Evolutionary conservation across 164 flowering plant species (phyloP).

Genomic region (Houttuynia cordata): DNA sequence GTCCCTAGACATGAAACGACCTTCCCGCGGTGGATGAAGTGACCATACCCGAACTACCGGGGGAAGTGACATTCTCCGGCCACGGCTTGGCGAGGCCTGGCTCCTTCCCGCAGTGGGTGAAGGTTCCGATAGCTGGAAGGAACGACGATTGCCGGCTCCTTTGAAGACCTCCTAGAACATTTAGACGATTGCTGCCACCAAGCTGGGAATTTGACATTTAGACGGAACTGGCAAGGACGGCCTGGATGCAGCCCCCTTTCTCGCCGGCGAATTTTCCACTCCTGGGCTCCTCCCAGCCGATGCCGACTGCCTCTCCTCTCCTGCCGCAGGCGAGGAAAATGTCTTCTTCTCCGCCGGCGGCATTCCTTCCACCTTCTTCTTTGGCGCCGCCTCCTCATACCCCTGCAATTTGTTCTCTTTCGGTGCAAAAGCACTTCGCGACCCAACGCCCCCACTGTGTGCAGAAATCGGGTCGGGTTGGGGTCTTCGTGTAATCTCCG

Average conservation of each 20-base stretch:
- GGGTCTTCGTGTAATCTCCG: no score
- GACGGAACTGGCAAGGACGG: slow-evolving; percentile 85
- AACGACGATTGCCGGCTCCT: slow-evolving; percentile 76
- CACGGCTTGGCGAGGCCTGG: slow-evolving; percentile 34
- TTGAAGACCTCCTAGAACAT: slow-evolving; percentile 27
- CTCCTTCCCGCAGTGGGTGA: slow-evolving; percentile 13
- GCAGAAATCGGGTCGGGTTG: no score
- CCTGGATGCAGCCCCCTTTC: slow-evolving; percentile 25
- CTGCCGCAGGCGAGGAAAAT: slow-evolving; percentile 40
- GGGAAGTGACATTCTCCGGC: slow-evolving; percentile 48
- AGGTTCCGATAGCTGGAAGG: slow-evolving; percentile 88
- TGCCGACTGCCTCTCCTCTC: slow-evolving; percentile 27
- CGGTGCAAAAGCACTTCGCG: slow-evolving; percentile 30
- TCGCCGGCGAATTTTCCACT: slow-evolving; percentile 53
- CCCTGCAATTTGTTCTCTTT: slow-evolving; percentile 17
- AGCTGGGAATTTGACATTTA: slow-evolving; percentile 78
- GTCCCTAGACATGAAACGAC: no score
- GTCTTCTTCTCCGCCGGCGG: slow-evolving; percentile 21
- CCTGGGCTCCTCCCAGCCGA: slow-evolving; percentile 45
- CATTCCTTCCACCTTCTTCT: neutral
- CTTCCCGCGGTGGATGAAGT: no score
- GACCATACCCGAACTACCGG: no score
- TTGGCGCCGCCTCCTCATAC: slow-evolving; percentile 3
- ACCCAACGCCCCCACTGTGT: slow-evolving; percentile 1
- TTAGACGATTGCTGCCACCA: slow-evolving; percentile 39